Conservation (phyloP, 495 filamentous ascomycete genomes). For the Lepraria neglecta region DNA sequence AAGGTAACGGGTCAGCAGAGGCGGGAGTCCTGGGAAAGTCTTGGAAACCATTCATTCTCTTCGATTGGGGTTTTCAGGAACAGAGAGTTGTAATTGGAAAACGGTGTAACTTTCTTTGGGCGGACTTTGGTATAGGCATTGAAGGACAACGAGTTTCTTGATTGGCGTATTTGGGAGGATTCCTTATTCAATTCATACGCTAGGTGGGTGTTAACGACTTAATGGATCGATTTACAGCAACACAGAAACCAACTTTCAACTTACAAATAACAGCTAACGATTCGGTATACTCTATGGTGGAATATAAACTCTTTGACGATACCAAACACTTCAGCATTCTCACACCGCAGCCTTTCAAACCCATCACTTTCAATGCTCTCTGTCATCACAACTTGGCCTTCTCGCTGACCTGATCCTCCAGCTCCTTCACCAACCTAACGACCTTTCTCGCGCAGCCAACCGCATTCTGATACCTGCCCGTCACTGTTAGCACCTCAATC, state of each 20-base stretch:
- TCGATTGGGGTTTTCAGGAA: not conserved
- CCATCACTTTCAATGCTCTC: not conserved
- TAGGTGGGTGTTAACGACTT: not conserved
- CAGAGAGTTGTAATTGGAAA: not conserved
- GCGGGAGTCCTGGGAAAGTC: too few species aligned
- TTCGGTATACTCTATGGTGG: not conserved
- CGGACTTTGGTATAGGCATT: slow-evolving; percentile 3
- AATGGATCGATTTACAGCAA: not conserved
- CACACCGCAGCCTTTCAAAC: not conserved
- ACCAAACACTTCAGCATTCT: not conserved
- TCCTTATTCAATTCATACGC: not conserved
- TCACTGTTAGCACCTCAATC: not conserved
- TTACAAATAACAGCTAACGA: not conserved
- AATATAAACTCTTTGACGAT: not conserved
- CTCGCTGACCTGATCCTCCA: slow-evolving; percentile 16
- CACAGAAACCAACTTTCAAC: not conserved
- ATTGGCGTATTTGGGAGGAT: not conserved
- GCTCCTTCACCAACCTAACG: slow-evolving; percentile 22
- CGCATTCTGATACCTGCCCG: slow-evolving; percentile 29
- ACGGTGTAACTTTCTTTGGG: not conserved
- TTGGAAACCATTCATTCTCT: not conserved
- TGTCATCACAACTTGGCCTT: slow-evolving; percentile 9
- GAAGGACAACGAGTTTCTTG: not conserved
- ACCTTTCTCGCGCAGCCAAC: slow-evolving; percentile 30
- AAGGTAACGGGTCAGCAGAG: not conserved